Evolutionary conservation across 352 stramenopile species (phyloP).

Genomic region (Pythium pectinolyticum): DNA sequence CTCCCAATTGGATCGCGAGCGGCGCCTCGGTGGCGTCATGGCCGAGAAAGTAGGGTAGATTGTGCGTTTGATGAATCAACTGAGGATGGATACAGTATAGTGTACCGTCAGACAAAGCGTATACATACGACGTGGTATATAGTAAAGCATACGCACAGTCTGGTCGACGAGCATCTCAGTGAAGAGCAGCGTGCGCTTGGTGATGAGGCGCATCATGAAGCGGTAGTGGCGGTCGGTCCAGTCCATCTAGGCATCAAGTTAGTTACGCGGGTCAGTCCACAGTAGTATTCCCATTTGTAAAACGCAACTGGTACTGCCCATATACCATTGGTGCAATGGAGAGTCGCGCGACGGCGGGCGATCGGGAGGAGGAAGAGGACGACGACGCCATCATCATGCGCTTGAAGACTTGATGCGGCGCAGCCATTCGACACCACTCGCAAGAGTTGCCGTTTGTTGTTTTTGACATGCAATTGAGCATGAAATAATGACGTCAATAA

Average conservation of each 20-base stretch:
- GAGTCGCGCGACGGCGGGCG: slow-evolving; percentile 50
- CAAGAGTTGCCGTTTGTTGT: slow-evolving; percentile 11
- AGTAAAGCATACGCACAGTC: slow-evolving; percentile 72
- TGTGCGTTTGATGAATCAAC: slow-evolving; percentile 83
- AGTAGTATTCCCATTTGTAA: too few species aligned
- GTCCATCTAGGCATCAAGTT: too few species aligned
- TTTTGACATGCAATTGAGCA: background rate
- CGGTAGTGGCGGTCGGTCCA: slow-evolving; percentile 96
- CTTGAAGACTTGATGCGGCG: slow-evolving; percentile 8
- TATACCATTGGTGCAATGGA: slow-evolving; percentile 72
- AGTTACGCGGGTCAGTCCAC: too few species aligned
- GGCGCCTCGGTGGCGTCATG: slow-evolving; percentile 85
- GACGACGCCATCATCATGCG: slow-evolving; percentile 21
- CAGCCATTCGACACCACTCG: slow-evolving; percentile 21
- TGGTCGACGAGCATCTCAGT: slow-evolving; percentile 99
- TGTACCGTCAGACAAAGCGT: too few species aligned
- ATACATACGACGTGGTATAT: too few species aligned
- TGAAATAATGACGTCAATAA: slow-evolving; percentile 17
- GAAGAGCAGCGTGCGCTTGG: slow-evolving; percentile 92
- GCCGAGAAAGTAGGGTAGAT: slow-evolving; percentile 88
- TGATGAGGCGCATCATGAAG: slow-evolving; percentile 94
- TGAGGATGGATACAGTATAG: slow-evolving; percentile 25
- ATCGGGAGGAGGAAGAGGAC: background rate
- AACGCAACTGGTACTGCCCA: background rate
- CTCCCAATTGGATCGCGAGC: slow-evolving; percentile 94